Evolutionary conservation across 2,329 filamentous ascomycete species (phyloP).

Genomic region (Botrytis cinerea): DNA sequence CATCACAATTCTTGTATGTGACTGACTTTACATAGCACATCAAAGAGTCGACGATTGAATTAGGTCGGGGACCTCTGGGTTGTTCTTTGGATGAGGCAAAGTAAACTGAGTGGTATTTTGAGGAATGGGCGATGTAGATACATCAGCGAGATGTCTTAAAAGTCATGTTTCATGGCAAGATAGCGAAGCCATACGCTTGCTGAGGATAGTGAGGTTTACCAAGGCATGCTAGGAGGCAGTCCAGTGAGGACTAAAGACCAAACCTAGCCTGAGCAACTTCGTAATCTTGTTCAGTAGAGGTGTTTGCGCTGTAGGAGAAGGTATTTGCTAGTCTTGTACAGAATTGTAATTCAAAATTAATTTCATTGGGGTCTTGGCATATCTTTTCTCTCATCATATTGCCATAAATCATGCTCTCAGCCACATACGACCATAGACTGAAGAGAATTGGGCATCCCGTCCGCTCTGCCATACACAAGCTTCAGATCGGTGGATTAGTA

Average conservation of each 20-base stretch:
- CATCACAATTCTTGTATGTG: background rate
- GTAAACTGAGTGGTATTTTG: background rate
- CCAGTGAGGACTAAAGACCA: background rate
- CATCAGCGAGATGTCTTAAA: background rate
- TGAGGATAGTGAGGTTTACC: background rate
- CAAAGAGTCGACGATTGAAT: background rate
- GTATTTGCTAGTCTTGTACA: background rate
- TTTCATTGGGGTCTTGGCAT: background rate
- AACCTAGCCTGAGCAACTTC: background rate
- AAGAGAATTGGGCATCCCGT: slow-evolving; percentile 3
- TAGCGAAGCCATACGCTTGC: background rate
- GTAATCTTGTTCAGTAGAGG: background rate
- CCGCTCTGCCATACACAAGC: slow-evolving; percentile 2
- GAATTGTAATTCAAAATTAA: background rate
- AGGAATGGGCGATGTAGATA: background rate
- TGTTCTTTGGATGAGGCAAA: background rate
- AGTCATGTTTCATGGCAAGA: no score
- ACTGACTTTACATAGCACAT: background rate
- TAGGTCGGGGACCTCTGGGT: background rate
- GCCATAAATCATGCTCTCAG: fast-evolving
- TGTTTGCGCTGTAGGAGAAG: background rate
- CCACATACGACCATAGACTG: background rate
- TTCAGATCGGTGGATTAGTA: slow-evolving; percentile 4
- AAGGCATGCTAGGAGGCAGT: background rate
- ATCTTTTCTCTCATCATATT: fast-evolving